phyloP scores from a whole-genome alignment of 2,329 filamentous ascomycete genomes.

The Paramyrothecium roridum region DNA sequence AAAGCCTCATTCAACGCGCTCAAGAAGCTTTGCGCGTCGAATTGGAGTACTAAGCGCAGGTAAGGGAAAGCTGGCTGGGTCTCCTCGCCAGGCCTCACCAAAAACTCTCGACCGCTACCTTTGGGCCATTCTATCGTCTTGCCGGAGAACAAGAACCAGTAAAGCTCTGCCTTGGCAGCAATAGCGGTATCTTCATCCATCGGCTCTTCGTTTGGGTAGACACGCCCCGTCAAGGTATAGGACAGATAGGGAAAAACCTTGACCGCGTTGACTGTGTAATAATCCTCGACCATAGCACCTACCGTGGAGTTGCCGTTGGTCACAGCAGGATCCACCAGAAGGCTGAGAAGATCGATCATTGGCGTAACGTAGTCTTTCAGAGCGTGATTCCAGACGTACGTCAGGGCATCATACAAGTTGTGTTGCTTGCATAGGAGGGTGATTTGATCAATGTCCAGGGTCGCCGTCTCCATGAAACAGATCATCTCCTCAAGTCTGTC shows the following conservation, averaged over 20 bases:
- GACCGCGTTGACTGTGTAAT: conserved; percentile 67
- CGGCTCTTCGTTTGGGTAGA: conserved; percentile 82
- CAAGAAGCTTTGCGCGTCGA: conserved; percentile 88
- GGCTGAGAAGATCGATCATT: conserved; percentile 73
- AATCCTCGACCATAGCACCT: conserved; percentile 56
- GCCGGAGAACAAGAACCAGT: conserved; percentile 91
- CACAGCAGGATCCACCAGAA: conserved; percentile 58
- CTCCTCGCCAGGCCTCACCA: conserved; percentile 53
- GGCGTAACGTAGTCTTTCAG: conserved; percentile 88
- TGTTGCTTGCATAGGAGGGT: conserved; percentile 89
- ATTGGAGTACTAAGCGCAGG: conserved; percentile 77
- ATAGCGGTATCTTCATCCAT: conserved; percentile 71
- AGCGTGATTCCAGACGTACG: conserved; percentile 95
- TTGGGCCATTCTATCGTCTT: conserved; percentile 73
- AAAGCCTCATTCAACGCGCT: conserved; percentile 97
- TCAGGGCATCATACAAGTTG: conserved; percentile 88
- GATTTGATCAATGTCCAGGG: conserved; percentile 91
- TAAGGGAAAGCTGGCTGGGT: conserved; percentile 80
- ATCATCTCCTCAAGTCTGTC: conserved; percentile 87
- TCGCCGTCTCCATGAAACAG: conserved; percentile 85
- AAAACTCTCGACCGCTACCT: conserved; percentile 55
- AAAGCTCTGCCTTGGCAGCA: conserved; percentile 82
- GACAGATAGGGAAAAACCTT: conserved; percentile 96
- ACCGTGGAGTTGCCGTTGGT: conserved; percentile 51
- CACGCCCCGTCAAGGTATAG: conserved; percentile 81